Base-by-base conservation (phyloP, 176 grass and related monocot species). In the Eremochloa ophiuroides region DNA sequence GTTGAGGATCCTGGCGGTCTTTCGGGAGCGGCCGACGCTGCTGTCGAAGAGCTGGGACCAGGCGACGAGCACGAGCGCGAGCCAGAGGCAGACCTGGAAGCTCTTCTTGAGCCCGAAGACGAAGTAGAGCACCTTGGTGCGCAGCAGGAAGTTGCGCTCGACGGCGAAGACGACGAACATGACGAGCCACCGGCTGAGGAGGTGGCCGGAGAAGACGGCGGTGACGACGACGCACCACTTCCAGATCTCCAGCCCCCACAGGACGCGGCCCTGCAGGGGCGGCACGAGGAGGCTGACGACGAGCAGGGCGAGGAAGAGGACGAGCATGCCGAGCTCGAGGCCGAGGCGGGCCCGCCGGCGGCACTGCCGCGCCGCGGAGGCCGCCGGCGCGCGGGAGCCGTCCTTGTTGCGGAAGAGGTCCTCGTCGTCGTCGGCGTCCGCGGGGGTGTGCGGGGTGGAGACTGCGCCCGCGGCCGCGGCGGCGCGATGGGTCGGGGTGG, bases 61-160 rank as follows among this genome's bases (percentile, higher is more conserved):
- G 18, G 91, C 67, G 28, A 95, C 25, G 51, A 99, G 86, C 29
- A 95, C 85, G 31, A 95, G 83, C 5, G 51, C 76, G 5, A 99
- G 34, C 96, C 96, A 99, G 80, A 95, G 75, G 76, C 84, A 95
- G 65, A 89, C 84, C 67, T 90, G 93, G 31, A 93, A 89, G 63
- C 92, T 91, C 56, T 61, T 86, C 82, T 88, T 99, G 88, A 99
- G 84, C 1, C 96, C 96, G 62, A 91, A 93, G 50, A 93, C 92
- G 64, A 99, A 99, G 85, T 99, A 99, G 65, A 99, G 86, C 76
- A 99, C 96, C 72, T 95, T 99, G 82, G 93, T 91, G 44, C 84
- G 91, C 28, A 95, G 83, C 63, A 99, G 89, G 69, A 99, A 99
- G 85, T 99, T 99, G 69, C 84, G 91, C 86, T 99, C 96, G 43